Conservation (phyloP, 495 filamentous ascomycete species). For the Hypoxylon rickii region DNA sequence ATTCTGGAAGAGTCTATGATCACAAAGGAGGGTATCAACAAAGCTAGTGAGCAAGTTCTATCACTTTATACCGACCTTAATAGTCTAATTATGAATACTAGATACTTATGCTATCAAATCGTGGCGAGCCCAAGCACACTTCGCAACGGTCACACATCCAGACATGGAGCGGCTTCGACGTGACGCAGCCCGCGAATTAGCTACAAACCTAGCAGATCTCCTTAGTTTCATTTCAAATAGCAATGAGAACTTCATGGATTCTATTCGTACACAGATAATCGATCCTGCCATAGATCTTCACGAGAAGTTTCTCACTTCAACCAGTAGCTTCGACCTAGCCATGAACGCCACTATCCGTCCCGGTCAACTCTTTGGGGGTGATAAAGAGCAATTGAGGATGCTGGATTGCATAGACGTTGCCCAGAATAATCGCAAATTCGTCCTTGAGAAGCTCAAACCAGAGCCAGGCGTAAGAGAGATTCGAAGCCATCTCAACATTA, state of each 20-base stretch:
- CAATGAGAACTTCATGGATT: slow-evolving; percentile 12
- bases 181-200: slow-evolving; percentile 10
- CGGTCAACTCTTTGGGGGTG: not conserved
- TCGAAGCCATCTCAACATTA: slow-evolving; percentile 15
- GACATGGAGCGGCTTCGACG: slow-evolving; percentile 20
- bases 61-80: not conserved
- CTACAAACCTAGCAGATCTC: slow-evolving; percentile 11
- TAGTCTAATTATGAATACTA: slow-evolving; percentile 4
- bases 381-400: slow-evolving; percentile 1
- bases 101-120: slow-evolving; percentile 39
- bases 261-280: slow-evolving; percentile 4
- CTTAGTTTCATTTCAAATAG: slow-evolving; percentile 23
- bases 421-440: slow-evolving; percentile 34
- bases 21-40: slow-evolving; percentile 30
- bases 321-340: slow-evolving; percentile 36
- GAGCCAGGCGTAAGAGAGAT: slow-evolving; percentile 28
- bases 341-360: slow-evolving; percentile 7
- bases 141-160: slow-evolving; percentile 34
- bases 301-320: slow-evolving; percentile 39
- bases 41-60: slow-evolving; percentile 27
- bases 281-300: slow-evolving; percentile 36
- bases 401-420: slow-evolving; percentile 40
- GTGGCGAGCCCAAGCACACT: slow-evolving; percentile 40
- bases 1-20: slow-evolving; percentile 34
- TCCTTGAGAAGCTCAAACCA: slow-evolving; percentile 32